Conservation (phyloP, 179 eudicot genomes). For the Drosera spatulata region DNA sequence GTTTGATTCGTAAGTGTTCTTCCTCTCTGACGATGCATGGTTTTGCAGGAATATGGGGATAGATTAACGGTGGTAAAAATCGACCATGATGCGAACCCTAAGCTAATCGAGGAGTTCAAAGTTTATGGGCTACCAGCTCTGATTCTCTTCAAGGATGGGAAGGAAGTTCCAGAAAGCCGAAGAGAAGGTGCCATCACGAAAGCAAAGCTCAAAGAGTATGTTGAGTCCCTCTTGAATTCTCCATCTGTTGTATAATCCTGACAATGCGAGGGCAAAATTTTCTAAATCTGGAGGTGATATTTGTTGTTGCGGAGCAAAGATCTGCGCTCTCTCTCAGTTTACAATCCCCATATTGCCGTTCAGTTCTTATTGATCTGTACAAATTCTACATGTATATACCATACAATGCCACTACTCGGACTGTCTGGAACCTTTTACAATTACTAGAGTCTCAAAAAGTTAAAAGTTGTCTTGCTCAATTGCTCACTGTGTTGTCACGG, state of each 20-base stretch:
- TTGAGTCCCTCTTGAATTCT: slow-evolving; percentile 32
- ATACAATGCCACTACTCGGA: too few species aligned
- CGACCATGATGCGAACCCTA: slow-evolving; percentile 45
- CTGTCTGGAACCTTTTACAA: too few species aligned
- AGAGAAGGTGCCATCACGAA: slow-evolving; percentile 59
- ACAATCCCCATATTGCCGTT: too few species aligned
- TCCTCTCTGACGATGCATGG: neutral
- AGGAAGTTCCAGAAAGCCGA: slow-evolving; percentile 40
- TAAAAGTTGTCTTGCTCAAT: too few species aligned
- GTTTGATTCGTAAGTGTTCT: neutral
- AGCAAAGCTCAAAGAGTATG: slow-evolving; percentile 32
- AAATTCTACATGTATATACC: too few species aligned
- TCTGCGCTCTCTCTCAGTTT: too few species aligned
- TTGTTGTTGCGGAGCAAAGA: too few species aligned
- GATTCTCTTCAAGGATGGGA: slow-evolving; percentile 40
- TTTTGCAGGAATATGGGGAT: slow-evolving; percentile 37
- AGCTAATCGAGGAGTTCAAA: slow-evolving; percentile 36
- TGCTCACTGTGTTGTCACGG: too few species aligned
- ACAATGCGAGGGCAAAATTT: neutral
- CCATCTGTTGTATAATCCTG: slow-evolving; percentile 24
- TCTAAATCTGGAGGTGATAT: too few species aligned
- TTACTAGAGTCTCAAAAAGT: too few species aligned
- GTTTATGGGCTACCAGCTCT: slow-evolving; percentile 51
- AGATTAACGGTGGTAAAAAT: slow-evolving; percentile 37
- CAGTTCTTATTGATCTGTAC: too few species aligned